Evolutionary conservation across 192 early-diverging fungal species (phyloP).

Genomic region (Geranomyces michiganensis): DNA sequence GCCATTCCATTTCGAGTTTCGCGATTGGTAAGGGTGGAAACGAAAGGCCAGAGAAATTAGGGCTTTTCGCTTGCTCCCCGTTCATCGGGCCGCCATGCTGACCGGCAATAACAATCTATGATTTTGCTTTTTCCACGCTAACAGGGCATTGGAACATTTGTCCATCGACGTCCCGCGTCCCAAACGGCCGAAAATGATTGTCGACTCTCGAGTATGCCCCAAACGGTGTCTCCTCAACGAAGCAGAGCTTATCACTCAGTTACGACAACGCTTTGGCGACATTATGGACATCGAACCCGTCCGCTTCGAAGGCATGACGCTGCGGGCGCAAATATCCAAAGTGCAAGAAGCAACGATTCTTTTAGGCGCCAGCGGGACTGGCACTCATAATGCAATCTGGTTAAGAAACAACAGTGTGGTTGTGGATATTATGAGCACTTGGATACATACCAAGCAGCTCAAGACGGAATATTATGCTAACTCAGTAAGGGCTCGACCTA

Average conservation of each 20-base stretch:
- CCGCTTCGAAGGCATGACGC: slow-evolving; percentile 5
- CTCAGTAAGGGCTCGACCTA: neutral
- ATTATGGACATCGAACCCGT: slow-evolving; percentile 3
- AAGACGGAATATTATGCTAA: neutral
- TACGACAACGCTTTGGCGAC: neutral
- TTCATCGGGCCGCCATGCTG: no score
- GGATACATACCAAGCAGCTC: neutral
- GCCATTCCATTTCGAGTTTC: neutral
- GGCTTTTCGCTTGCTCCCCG: no score
- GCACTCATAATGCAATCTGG: neutral
- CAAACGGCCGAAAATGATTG: neutral
- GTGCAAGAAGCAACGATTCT: slow-evolving; percentile 2
- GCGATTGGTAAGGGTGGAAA: slow-evolving; percentile 1
- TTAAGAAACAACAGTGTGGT: neutral
- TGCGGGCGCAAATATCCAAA: neutral
- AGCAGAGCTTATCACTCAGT: neutral
- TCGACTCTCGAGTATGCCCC: neutral
- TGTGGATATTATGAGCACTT: neutral
- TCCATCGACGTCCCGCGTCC: neutral
- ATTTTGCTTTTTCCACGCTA: no score
- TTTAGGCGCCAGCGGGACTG: neutral
- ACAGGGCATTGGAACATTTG: neutral
- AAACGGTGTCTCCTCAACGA: neutral
- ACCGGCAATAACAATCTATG: no score
- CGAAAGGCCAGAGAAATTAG: no score